Evolutionary conservation across 306 rosid species (phyloP).

Genomic region (Citrullus colocynthis): DNA sequence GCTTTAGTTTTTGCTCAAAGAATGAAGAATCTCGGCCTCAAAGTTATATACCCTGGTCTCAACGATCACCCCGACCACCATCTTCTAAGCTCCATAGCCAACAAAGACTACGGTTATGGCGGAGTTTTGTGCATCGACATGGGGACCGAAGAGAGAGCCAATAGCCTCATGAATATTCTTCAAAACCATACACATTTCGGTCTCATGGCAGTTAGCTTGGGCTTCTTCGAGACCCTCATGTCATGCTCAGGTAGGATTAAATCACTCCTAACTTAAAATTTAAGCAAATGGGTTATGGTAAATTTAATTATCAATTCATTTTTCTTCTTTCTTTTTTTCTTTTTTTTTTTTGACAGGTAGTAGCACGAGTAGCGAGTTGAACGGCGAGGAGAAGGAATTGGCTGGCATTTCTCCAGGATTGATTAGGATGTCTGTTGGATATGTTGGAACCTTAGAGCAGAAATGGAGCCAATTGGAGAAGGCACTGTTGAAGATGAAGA

Average conservation of each 20-base stretch:
- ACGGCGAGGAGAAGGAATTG: constrained; percentile 32
- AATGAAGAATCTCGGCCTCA: constrained; percentile 44
- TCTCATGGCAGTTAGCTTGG: constrained; percentile 83
- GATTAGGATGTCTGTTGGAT: constrained; percentile 69
- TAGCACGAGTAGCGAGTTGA: constrained; percentile 85
- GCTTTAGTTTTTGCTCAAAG: constrained; percentile 48
- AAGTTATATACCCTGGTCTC: constrained; percentile 75
- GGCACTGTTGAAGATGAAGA: constrained; percentile 42
- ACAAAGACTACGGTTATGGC: constrained; percentile 67
- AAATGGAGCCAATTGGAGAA: constrained; percentile 70
- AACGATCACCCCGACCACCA: constrained; percentile 65
- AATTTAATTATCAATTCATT: too few relatives aligned
- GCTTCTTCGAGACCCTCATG: constrained; percentile 89
- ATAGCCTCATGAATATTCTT: constrained; percentile 44
- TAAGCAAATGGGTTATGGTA: neutral
- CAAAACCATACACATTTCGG: constrained; percentile 73
- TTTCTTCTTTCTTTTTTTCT: too few relatives aligned
- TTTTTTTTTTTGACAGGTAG: constrained; percentile 14
- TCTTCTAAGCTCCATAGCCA: constrained; percentile 38
- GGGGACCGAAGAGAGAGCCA: constrained; percentile 84
- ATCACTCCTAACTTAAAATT: neutral
- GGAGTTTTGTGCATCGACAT: constrained; percentile 75
- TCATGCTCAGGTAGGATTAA: constrained; percentile 58
- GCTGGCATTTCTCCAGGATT: constrained; percentile 87
- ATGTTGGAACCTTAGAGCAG: constrained; percentile 76